Base-by-base conservation (phyloP, 306 rosid species). In the Vachellia pachyceras region DNA sequence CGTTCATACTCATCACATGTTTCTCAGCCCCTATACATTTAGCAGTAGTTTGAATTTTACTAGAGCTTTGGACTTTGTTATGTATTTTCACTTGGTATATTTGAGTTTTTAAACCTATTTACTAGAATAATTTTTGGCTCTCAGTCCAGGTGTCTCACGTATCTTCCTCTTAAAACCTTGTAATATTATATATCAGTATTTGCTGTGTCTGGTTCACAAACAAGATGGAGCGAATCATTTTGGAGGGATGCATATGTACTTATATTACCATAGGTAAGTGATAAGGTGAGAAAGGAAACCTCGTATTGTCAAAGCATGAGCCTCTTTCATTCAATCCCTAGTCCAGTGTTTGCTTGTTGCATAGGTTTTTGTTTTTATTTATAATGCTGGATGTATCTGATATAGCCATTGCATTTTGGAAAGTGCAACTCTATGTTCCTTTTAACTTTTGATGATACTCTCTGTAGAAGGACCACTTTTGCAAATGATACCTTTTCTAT, bases 1-100 rank as follows among this genome's bases (percentile, higher is more conserved):
- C 89, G 77, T 58, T 83, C 84, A 54, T 85, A 78, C 73, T 82
- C 95, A 29, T 87, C 97, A 3, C 87, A 52, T 50, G 84, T 85
- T 73, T 76, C 97, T 10, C 89, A 83, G 72, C 78, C 87, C 54
- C 82, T 88, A 20, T 89, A 85, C 82, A 85, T 76, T 84, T 85
- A 80, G 68, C 76, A 83, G 75, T 73, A 70, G 79, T 79, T 49
- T 49, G 41, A 8, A 13, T 47, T n/a, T 29, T 11, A 20, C 65
- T 23, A 20, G 69, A 33, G 10, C 40, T 67, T 39, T 29, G 75
- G 75, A 60, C n/a, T 49, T 58, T n/a, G 55, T 68, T 69, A 54
- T 83, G 77, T 41, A 14, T 47, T 29, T 46, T 72, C 61, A 49
- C n/a, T 64, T 42, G 11, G 54, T 49, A 25, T 10, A 25, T 10